phyloP scores from a whole-genome alignment of 2,329 filamentous ascomycete genomes.

The Epicoccum nigrum region DNA sequence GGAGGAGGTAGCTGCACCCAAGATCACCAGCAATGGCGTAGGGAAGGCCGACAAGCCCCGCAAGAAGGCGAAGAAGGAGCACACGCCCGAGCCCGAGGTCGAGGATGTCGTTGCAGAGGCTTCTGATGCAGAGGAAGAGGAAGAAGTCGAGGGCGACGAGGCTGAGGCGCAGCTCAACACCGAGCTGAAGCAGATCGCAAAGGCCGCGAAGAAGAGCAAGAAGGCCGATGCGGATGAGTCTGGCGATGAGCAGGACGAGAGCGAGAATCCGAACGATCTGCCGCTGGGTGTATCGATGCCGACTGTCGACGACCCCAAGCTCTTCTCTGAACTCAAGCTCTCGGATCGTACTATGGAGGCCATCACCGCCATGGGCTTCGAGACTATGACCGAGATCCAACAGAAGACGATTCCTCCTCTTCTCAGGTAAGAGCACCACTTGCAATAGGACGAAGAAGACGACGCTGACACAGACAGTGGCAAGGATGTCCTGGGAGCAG shows the following conservation, averaged over 20 bases:
- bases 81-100: slow-evolving; percentile 35
- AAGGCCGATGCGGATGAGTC: slow-evolving; percentile 37
- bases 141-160: slow-evolving; percentile 38
- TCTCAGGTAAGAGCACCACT: slow-evolving; percentile 61
- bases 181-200: slow-evolving; percentile 42
- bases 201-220: slow-evolving; percentile 35
- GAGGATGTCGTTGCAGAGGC: slow-evolving; percentile 34
- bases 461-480: slow-evolving; percentile 53
- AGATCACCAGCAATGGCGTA: slow-evolving; percentile 44
- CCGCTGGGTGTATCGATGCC: slow-evolving; percentile 65
- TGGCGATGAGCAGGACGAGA: slow-evolving; percentile 32
- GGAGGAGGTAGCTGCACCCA: slow-evolving; percentile 32
- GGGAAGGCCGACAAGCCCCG: slow-evolving; percentile 44
- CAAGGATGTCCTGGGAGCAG: slow-evolving; percentile 89
- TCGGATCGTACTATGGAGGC: slow-evolving; percentile 89
- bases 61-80: slow-evolving; percentile 51
- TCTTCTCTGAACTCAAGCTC: slow-evolving; percentile 81
- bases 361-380: slow-evolving; percentile 89
- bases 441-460: too few relatives aligned
- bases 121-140: slow-evolving; percentile 29
- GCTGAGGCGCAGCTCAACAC: slow-evolving; percentile 42
- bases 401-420: slow-evolving; percentile 84
- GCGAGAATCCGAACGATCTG: slow-evolving; percentile 53
- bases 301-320: slow-evolving; percentile 67
- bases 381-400: slow-evolving; percentile 96